Percentiles rank a stretch among this genome's conserved stretches.
These are phyloP conservation scores for Exophiala sideris DNA, from an alignment of 2,329 filamentous ascomycete species.

Conservation along the genomic window DNA sequence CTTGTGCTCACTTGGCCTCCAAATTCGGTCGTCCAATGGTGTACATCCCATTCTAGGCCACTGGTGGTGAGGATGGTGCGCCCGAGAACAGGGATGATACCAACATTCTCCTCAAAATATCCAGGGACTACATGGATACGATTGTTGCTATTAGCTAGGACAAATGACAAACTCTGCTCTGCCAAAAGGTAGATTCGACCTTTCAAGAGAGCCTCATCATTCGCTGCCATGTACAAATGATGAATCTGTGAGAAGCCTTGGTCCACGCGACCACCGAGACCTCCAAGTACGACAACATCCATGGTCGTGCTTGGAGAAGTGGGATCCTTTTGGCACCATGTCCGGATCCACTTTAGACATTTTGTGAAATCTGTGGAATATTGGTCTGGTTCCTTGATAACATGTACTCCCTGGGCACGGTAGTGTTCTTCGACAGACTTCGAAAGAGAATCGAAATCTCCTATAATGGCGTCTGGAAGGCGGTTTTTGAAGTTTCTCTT, in stretches of 20 bases:
- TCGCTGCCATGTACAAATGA: conserved; percentile 62
- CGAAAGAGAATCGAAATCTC: conserved; percentile 82
- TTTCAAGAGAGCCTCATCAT: conserved; percentile 39
- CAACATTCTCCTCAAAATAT: conserved; percentile 71
- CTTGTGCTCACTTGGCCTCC: conserved; percentile 74
- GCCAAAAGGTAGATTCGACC: conserved; percentile 75
- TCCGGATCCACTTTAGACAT: conserved; percentile 60
- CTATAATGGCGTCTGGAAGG: conserved; percentile 71
- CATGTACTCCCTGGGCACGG: conserved; percentile 53
- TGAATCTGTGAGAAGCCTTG: conserved; percentile 88
- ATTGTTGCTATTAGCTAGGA: conserved; percentile 69
- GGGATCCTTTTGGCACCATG: conserved; percentile 27
- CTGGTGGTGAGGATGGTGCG: conserved; percentile 71
- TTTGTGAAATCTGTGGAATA: conserved; percentile 91
- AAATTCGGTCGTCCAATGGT: conserved; percentile 73
- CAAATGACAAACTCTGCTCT: conserved; percentile 74
- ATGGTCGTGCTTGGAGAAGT: conserved; percentile 31
- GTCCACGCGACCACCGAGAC: conserved; percentile 85
- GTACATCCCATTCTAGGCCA: conserved; percentile 89
- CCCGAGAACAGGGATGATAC: conserved; percentile 81
- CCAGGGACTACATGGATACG: conserved; percentile 59
- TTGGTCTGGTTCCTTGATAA: conserved; percentile 74
- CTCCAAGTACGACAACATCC: conserved; percentile 77
- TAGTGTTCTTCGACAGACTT: conserved; percentile 65
- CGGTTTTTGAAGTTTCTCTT: conserved; percentile 28